A percentile compares a stretch with the other conserved stretches of the same genome.
These are phyloP conservation scores for Dactylonectria macrodidyma DNA, from an alignment of 2,329 filamentous ascomycete species.

Conservation along the genomic window DNA sequence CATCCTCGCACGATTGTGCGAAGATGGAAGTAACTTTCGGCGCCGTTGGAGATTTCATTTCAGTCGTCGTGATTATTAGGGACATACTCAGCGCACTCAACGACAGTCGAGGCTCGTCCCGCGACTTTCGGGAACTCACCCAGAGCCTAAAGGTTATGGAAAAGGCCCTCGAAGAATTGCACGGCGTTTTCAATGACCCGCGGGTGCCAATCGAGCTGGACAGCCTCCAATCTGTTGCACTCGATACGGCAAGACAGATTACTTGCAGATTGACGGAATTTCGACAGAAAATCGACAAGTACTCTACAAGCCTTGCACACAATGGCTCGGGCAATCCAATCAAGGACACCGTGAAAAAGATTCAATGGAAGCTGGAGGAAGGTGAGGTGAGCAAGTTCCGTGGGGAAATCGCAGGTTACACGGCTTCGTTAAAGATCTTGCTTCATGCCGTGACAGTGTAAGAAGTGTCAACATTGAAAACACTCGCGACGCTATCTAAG, in stretches of 20 bases:
- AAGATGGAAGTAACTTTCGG: constrained; percentile 16
- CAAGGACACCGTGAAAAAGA: constrained; percentile 1
- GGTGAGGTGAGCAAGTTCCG: background rate
- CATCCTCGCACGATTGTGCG: too few relatives aligned
- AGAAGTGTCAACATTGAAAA: background rate
- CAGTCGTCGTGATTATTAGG: background rate
- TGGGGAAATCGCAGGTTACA: background rate
- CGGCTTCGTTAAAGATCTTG: background rate
- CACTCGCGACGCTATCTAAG: background rate
- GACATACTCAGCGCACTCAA: constrained; percentile 11
- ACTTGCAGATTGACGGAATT: background rate
- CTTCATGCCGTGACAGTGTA: constrained; percentile 1
- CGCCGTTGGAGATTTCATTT: constrained; percentile 14
- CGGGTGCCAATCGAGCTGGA: background rate
- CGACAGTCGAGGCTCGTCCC: constrained; percentile 5
- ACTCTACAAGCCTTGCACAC: background rate
- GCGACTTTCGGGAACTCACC: constrained; percentile 6
- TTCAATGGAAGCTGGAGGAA: constrained; percentile 6
- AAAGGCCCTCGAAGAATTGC: background rate
- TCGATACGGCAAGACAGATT: background rate
- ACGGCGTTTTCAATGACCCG: background rate
- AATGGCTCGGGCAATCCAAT: background rate
- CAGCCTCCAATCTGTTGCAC: background rate
- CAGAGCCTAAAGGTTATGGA: background rate
- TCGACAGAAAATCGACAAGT: background rate